A percentile compares a stretch with the other conserved stretches of the same genome.
phyloP scores from a whole-genome alignment of 2,329 filamentous ascomycete species.

The Arthrobotrys megalospora region DNA sequence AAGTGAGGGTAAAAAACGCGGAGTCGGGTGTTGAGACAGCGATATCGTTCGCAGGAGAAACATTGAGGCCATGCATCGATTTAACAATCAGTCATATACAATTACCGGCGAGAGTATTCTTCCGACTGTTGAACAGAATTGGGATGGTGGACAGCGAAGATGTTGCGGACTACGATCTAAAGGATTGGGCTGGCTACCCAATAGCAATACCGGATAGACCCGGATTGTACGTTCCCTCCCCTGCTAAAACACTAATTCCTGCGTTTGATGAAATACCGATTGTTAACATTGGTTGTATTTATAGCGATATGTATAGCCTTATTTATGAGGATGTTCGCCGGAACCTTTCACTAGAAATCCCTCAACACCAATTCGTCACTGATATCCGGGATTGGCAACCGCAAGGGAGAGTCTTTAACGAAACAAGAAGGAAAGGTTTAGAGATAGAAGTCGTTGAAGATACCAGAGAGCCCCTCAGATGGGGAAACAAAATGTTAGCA shows the following conservation, averaged over 20 bases:
- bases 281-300: too few relatives aligned
- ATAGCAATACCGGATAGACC: too few relatives aligned
- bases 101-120: not conserved
- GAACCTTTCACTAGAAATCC: not conserved
- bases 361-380: not conserved
- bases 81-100: not conserved
- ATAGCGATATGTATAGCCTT: too few relatives aligned
- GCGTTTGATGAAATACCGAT: not conserved
- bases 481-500: not conserved
- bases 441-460: constrained; percentile 1
- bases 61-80: constrained; percentile 5
- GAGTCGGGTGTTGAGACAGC: not conserved
- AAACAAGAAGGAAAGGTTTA: not conserved
- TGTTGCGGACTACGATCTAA: not conserved
- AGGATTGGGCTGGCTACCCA: too few relatives aligned
- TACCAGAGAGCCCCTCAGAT: not conserved
- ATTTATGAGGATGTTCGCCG: not conserved
- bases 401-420: not conserved
- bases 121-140: not conserved
- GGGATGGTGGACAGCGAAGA: not conserved
- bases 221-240: too few relatives aligned
- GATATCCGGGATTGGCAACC: not conserved
- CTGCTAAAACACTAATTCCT: too few relatives aligned
- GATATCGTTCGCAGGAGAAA: not conserved
- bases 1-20: not conserved